These are phyloP conservation scores for Fusarium circinatum DNA, from an alignment of 2,329 filamentous ascomycete species.

Conservation along the genomic window DNA sequence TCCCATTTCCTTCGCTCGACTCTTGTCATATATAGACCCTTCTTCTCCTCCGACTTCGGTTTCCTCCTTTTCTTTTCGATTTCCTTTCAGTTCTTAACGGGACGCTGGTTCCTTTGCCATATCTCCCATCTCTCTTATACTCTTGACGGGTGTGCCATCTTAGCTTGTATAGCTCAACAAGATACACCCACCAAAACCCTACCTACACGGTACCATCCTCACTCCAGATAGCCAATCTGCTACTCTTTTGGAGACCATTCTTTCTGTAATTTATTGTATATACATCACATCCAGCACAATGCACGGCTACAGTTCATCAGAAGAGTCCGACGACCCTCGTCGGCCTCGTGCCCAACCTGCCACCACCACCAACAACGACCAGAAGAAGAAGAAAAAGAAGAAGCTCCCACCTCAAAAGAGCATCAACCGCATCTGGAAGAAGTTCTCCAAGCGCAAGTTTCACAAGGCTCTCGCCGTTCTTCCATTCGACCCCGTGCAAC, in stretches of 20 bases:
- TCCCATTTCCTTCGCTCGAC: not conserved
- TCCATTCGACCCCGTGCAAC: conserved; percentile 69
- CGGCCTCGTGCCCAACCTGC: conserved; percentile 50
- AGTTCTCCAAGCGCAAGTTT: conserved; percentile 67
- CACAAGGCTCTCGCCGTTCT: conserved; percentile 73
- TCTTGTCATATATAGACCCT: conserved; percentile 31
- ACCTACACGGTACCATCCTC: not conserved
- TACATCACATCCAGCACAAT: conserved; percentile 36
- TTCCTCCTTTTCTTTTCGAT: not conserved
- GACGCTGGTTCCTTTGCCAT: not conserved
- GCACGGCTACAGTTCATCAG: conserved; percentile 62
- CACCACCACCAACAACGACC: conserved; percentile 48
- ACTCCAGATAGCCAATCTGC: not conserved
- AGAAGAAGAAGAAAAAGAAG: conserved; percentile 62
- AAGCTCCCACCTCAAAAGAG: conserved; percentile 70
- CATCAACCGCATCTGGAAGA: conserved; percentile 75
- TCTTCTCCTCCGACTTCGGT: conserved; percentile 21
- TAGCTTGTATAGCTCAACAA: not conserved
- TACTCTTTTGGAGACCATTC: not conserved
- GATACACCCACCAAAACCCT: not conserved
- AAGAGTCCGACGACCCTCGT: conserved; percentile 60
- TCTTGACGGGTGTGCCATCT: not conserved
- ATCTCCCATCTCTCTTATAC: not conserved
- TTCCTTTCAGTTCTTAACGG: not conserved
- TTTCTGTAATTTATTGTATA: not conserved